Evolutionary conservation across 2,329 filamentous ascomycete species (phyloP), one percentile per base, ranked within the genome.

Genomic region (Monilinia vaccinii-corymbosi): DNA sequence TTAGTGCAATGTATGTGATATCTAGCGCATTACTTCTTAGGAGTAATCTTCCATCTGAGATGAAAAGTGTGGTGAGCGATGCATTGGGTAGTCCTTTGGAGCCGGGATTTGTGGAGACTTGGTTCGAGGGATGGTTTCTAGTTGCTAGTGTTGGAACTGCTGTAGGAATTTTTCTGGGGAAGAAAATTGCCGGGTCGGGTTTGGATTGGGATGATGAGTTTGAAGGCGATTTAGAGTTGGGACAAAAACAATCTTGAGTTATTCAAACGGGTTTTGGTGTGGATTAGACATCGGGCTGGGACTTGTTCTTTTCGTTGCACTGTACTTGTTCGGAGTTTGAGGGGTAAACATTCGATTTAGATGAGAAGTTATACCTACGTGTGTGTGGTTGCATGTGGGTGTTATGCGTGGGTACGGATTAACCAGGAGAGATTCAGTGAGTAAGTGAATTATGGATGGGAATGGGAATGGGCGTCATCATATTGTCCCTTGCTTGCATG

Each of bases 111-210:
- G 87, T 89, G 6, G 85, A 95, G 68, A 79, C 82, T 34, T 96
- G 91, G 91, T 96, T 96, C 67, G 91, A 96, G 72, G 85, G 84
- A 9, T 93, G 90, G 86, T 96, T 95, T 72, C 73, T 96, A 60
- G 71, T 85, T 3, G 86, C 87, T 6, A 87, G 85, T 63, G 75
- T 78, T 0, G 69, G 80, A 14, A 94, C 90, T 1, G 84, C 80
- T 1, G 69, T 81, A n/a, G 89, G 88, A 0, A 84, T 95, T 25
- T 89, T 87, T 79, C 71, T 91, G 4, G 87, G 88, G 0, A 79
- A 83, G 63, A 85, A 83, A 70, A 75, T 90, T 69, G 62, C 74
- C 71, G 67, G 76, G 65, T 67, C 74, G 4, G 78, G 78, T 31
- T 75, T 75, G 63, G 83, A 86, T 61, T 83, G 79, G 77, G 81